Conservation (phyloP, 2,329 filamentous ascomycete genomes). For the Colletotrichum sp. region DNA sequence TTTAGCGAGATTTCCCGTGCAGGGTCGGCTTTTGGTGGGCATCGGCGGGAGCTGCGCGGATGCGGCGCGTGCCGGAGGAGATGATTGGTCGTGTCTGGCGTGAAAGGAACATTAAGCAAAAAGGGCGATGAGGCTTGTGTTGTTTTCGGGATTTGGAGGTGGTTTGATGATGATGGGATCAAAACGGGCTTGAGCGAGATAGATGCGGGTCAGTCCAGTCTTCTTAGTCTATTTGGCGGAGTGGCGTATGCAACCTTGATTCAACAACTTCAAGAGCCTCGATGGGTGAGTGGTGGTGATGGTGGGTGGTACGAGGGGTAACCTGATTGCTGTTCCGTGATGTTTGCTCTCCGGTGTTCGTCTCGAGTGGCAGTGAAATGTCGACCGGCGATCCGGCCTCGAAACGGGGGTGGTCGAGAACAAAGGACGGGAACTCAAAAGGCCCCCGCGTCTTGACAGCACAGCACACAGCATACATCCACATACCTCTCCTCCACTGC, state of each 20-base stretch:
- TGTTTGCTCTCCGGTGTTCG: neutral
- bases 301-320: neutral
- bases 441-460: neutral
- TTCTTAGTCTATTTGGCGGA: neutral
- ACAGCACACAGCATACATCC: neutral
- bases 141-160: neutral
- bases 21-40: neutral
- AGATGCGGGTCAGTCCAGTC: neutral
- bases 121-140: neutral
- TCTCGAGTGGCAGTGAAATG: neutral
- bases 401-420: neutral
- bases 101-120: neutral
- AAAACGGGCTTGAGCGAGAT: neutral
- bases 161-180: neutral
- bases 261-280: neutral
- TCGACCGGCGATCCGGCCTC: neutral
- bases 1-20: neutral
- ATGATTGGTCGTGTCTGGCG: neutral
- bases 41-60: neutral
- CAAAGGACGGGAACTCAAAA: neutral
- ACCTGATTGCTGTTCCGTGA: neutral
- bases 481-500: neutral
- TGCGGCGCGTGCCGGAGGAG: neutral
- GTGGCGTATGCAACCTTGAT: neutral
- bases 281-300: neutral